Conservation (phyloP, 1,139 yeast species). For the Hanseniaspora uvarum region DNA sequence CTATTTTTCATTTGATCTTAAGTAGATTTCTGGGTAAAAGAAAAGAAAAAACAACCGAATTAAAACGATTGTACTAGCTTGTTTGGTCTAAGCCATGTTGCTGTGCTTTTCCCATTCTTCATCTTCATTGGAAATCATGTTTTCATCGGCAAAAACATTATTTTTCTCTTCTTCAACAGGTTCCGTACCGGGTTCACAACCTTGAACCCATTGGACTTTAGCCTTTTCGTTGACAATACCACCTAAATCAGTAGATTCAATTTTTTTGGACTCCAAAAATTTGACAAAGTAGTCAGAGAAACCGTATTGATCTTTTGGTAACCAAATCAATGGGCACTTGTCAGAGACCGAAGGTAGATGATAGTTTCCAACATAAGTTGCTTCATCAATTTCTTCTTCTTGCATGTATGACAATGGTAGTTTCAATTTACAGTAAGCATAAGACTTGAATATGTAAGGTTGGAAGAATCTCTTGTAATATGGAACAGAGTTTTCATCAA, state of each 20-base stretch:
- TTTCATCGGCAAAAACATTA: slow-evolving; percentile 10
- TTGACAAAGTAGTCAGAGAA: slow-evolving; percentile 53
- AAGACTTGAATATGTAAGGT: slow-evolving; percentile 58
- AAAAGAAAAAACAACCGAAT: not conserved
- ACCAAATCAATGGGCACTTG: slow-evolving; percentile 68
- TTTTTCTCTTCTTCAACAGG: slow-evolving; percentile 14
- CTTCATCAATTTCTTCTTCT: slow-evolving; percentile 33
- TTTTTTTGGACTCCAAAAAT: slow-evolving; percentile 41
- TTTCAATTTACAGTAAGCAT: slow-evolving; percentile 42
- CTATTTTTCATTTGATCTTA: not conserved
- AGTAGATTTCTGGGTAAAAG: too few relatives aligned
- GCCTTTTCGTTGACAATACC: slow-evolving; percentile 56
- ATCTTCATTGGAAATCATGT: not conserved
- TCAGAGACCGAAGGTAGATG: slow-evolving; percentile 63
- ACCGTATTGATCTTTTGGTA: slow-evolving; percentile 79
- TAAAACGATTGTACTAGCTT: not conserved
- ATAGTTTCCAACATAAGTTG: slow-evolving; percentile 44
- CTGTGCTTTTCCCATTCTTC: slow-evolving; percentile 7
- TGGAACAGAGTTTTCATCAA: slow-evolving; percentile 31
- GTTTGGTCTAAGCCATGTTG: not conserved
- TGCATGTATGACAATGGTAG: slow-evolving; percentile 45
- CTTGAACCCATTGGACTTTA: slow-evolving; percentile 34
- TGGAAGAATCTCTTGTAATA: slow-evolving; percentile 42
- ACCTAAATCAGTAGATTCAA: slow-evolving; percentile 47
- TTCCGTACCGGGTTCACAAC: slow-evolving; percentile 24